phyloP scores from a whole-genome alignment of 2,329 filamentous ascomycete genomes.

The Cyphellophora attinorum region DNA sequence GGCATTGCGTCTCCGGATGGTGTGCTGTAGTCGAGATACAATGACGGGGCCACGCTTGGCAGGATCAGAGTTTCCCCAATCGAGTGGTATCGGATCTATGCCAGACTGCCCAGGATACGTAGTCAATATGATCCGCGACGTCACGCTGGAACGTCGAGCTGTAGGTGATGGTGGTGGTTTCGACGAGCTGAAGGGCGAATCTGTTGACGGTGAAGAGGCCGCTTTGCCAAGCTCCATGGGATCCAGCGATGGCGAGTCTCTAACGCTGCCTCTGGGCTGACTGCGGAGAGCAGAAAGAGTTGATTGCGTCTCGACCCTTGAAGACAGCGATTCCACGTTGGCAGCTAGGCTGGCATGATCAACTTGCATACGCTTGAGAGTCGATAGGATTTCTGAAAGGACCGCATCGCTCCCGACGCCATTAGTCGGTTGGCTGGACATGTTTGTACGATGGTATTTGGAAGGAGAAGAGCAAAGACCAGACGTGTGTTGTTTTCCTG shows the following conservation, averaged over 20 bases:
- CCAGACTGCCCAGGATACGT: constrained; percentile 92
- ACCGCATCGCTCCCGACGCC: constrained; percentile 5
- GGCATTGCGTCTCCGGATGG: constrained; percentile 69
- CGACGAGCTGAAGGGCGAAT: neutral
- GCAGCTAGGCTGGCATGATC: constrained; percentile 48
- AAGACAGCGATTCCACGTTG: constrained; percentile 51
- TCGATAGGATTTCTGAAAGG: constrained; percentile 41
- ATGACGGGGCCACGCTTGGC: constrained; percentile 74
- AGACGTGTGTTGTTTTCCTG: too few species aligned
- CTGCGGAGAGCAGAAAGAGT: constrained; percentile 42
- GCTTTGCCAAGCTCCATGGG: constrained; percentile 9
- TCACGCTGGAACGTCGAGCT: constrained; percentile 18
- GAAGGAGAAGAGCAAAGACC: too few species aligned
- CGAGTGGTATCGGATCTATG: constrained; percentile 79
- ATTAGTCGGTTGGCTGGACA: too few species aligned
- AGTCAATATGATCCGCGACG: constrained; percentile 58
- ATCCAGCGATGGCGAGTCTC: constrained; percentile 16
- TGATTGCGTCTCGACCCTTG: constrained; percentile 51
- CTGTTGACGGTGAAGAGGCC: constrained; percentile 2
- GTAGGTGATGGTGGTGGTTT: constrained; percentile 11
- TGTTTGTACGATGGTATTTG: too few species aligned
- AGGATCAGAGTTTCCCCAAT: constrained; percentile 76
- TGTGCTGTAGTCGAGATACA: constrained; percentile 66
- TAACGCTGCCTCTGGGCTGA: constrained; percentile 3
- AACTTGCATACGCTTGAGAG: constrained; percentile 45